Evolutionary conservation across 2,329 filamentous ascomycete species (phyloP).

Genomic region (Aspergillus novoparasiticus): DNA sequence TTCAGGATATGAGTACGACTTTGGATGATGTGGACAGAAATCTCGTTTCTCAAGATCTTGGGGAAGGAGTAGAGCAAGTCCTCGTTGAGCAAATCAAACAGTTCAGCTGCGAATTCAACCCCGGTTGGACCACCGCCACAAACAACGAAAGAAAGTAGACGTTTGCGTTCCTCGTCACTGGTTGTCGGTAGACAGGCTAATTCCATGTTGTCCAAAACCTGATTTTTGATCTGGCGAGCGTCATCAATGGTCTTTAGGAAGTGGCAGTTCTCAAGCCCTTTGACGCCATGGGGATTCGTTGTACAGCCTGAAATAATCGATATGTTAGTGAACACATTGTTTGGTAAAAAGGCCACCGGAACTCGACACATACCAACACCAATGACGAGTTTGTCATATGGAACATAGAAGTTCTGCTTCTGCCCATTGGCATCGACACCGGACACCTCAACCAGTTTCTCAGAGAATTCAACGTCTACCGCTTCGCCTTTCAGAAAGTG

Average conservation of each 20-base stretch:
- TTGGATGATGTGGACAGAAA: conserved; percentile 96
- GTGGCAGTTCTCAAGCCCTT: conserved; percentile 88
- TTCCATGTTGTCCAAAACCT: conserved; percentile 87
- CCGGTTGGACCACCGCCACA: conserved; percentile 94
- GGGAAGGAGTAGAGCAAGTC: conserved; percentile 84
- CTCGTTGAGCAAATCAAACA: conserved; percentile 95
- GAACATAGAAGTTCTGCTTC: conserved; percentile 84
- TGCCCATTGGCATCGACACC: conserved; percentile 71
- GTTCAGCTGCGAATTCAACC: conserved; percentile 94
- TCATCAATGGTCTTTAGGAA: conserved; percentile 96
- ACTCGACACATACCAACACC: conserved; percentile 64
- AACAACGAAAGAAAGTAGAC: conserved; percentile 92
- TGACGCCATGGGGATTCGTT: conserved; percentile 94
- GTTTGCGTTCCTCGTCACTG: conserved; percentile 78
- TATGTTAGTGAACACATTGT: neutral
- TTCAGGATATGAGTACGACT: conserved; percentile 94
- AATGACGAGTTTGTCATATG: conserved; percentile 94
- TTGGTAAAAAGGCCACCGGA: neutral
- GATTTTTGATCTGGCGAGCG: conserved; percentile 84
- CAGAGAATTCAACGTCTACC: conserved; percentile 86
- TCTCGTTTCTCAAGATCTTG: conserved; percentile 89
- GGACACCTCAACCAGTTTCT: conserved; percentile 85
- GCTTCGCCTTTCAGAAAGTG: conserved; percentile 89
- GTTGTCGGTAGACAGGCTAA: conserved; percentile 91
- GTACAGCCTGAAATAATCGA: conserved; percentile 61